Evolutionary conservation across 129 eudicot species (phyloP), one percentile per base, ranked within the genome.

Genomic region (Flaveria trinervia): DNA sequence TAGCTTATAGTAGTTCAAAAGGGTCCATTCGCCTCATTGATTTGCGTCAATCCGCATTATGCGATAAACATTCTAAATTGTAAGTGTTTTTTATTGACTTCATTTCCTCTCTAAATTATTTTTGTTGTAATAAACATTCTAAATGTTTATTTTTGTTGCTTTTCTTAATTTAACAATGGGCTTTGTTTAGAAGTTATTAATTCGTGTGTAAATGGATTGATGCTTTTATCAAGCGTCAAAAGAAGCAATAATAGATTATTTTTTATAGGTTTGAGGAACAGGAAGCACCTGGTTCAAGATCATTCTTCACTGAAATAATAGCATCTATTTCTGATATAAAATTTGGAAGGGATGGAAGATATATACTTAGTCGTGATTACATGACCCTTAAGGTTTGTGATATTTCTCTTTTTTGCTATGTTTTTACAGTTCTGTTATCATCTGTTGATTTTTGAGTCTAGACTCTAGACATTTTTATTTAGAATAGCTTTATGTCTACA

Each of bases 261-360:
- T 48, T 69, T n/a, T 72, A 67, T 88, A 94, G 98, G 86, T 94
- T 94, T 76, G 98, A 94, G 90, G 98, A 90, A 84, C 97, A 81
- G 82, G 98, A 94, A 80, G 96, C 93, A 77, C 98, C 97, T 49
- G 98, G 98, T 82, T 89, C 98, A 33, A 89, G 97, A 80, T 94
- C 98, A 49, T 94, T 94, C 88, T 94, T 94, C 86, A 94, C 98
- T 28, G 98, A 94, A 84, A 94, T 94, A 68, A 94, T 94, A 64
- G 98, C 98, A 66, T 94, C 98, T 22, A 86, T 94, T 84, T 94
- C 98, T 82, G 98, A 94, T 84, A 92, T 94, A 74, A 94, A 94
- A 76, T 94, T 94, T 82, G 91, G 96, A 65, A 94, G 80, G 82
- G 93, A 83, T 82, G 98, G 98, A 49, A 89, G 98, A 94, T 86